Conservation (phyloP, 2,329 filamentous ascomycete species). For the Coniochaeta sp. region DNA sequence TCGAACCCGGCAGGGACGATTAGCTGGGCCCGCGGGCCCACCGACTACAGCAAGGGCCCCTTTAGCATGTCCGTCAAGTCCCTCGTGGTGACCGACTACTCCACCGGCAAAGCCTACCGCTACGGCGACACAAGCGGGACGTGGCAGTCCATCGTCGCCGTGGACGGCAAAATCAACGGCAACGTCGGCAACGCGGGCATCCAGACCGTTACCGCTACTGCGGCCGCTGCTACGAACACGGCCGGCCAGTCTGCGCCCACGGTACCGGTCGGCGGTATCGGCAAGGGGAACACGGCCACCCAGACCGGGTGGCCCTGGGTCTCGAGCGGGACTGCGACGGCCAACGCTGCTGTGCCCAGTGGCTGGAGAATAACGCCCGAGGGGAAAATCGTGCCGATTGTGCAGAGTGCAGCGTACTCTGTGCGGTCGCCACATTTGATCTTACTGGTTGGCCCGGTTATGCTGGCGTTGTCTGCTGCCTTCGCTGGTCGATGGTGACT, state of each 20-base stretch:
- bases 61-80: slow-evolving; percentile 80
- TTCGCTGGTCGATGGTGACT: slow-evolving; percentile 2
- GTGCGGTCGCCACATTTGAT: neutral
- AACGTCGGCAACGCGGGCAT: slow-evolving; percentile 49
- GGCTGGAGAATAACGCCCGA: slow-evolving; percentile 75
- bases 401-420: neutral
- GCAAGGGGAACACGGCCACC: slow-evolving; percentile 44
- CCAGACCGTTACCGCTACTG: slow-evolving; percentile 44
- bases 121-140: slow-evolving; percentile 73
- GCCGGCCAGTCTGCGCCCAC: slow-evolving; percentile 35
- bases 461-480: slow-evolving; percentile 1
- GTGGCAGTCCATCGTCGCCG: slow-evolving; percentile 74
- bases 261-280: slow-evolving; percentile 65
- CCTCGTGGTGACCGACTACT: slow-evolving; percentile 80
- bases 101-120: slow-evolving; percentile 75
- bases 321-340: slow-evolving; percentile 34
- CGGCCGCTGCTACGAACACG: slow-evolving; percentile 55
- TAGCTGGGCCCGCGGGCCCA: slow-evolving; percentile 78
- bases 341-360: slow-evolving; percentile 55
- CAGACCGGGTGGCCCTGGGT: slow-evolving; percentile 65
- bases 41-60: slow-evolving; percentile 75
- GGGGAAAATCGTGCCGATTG: slow-evolving; percentile 69
- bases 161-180: slow-evolving; percentile 70
- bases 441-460: slow-evolving; percentile 1
- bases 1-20: slow-evolving; percentile 76